Percentiles rank a stretch among this genome's conserved stretches.
Conservation (phyloP, 1,284 basidiomycete genomes). For the Fomes fomentarius region DNA sequence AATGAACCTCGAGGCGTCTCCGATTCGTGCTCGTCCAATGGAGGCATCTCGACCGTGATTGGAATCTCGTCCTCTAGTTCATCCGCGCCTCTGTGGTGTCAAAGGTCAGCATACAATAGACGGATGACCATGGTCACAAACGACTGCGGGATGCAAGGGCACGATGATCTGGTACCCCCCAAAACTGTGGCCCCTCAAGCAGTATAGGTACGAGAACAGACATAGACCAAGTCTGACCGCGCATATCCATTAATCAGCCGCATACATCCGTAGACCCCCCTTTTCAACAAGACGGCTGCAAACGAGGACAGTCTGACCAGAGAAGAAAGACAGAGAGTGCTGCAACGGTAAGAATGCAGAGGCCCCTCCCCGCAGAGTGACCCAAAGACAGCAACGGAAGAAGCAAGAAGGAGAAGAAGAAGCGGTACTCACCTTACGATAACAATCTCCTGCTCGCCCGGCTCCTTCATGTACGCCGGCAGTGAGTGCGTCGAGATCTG, state of each 20-base stretch:
- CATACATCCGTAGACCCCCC: too few relatives aligned
- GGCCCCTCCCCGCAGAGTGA: too few relatives aligned
- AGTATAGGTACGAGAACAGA: too few relatives aligned
- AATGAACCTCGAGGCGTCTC: constrained; percentile 26
- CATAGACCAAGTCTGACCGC: too few relatives aligned
- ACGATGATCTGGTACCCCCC: background rate
- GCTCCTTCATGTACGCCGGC: constrained; percentile 78
- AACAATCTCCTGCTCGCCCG: constrained; percentile 77
- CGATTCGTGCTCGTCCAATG: constrained; percentile 35
- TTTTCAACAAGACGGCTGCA: too few relatives aligned
- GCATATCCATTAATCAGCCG: too few relatives aligned
- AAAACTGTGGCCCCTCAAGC: background rate
- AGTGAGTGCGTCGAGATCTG: constrained; percentile 76
- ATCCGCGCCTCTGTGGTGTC: constrained; percentile 38
- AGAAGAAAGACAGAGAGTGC: too few relatives aligned
- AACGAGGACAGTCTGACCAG: too few relatives aligned
- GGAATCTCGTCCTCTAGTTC: constrained; percentile 40
- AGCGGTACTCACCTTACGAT: constrained; percentile 56
- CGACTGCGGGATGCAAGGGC: too few relatives aligned
- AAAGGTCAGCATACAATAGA: background rate
- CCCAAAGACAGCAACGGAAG: background rate
- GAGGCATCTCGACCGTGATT: constrained; percentile 37
- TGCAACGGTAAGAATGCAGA: too few relatives aligned
- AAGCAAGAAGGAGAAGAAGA: background rate
- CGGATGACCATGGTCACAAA: background rate